Base-by-base conservation (phyloP, 495 filamentous ascomycete genomes). In the Podospora australis region DNA sequence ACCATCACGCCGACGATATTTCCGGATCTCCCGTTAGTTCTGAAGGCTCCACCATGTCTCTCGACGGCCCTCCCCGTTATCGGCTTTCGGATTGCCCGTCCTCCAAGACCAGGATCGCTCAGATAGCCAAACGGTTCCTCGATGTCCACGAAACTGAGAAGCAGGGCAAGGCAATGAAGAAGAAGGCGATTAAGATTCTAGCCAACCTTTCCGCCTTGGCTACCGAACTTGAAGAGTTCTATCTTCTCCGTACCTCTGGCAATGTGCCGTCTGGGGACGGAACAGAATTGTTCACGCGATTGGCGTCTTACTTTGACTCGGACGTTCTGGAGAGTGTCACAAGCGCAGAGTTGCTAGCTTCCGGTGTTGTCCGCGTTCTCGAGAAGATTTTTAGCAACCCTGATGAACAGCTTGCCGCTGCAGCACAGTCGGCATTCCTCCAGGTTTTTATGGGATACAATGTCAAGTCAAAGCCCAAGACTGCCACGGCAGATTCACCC, bases 331-430 rank as follows among this genome's bases (percentile, higher is more conserved):
- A 96, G 63, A 96, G 88, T 46, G 90, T 97, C 26, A 97, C 94
- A n/a, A 99, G 94, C 65, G 87, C 90, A 13, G 94, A 99, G 58
- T 67, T 99, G 21, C 79, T 97, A 11, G 88, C 84, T 44, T 96
- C 94, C 6, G 85, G 87, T 19, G 80, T 99, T 46, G 88, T 97
- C 21, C 77, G 86, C 26, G 82, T 87, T 10, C 71, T 99, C 17
- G 75, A 96, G 19, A 77, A 86, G 21, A 78, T 95, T 20, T 90
- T 99, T 54, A 84, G 79, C 54, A 83, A 87, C 54, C 74, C 77
- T 0, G 77, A 78, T 49, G 70, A 76, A 46, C 57, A 67, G 13
- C 53, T 78, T 20, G 76, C 75, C 23, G 71, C 71, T 26, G 69
- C 81, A 39, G 84, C 90, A 29, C 80, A 91, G 44, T 80, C 88